Evolutionary conservation across 495 filamentous ascomycete genomes (phyloP).

Genomic region (Aspergillus asperescens): DNA sequence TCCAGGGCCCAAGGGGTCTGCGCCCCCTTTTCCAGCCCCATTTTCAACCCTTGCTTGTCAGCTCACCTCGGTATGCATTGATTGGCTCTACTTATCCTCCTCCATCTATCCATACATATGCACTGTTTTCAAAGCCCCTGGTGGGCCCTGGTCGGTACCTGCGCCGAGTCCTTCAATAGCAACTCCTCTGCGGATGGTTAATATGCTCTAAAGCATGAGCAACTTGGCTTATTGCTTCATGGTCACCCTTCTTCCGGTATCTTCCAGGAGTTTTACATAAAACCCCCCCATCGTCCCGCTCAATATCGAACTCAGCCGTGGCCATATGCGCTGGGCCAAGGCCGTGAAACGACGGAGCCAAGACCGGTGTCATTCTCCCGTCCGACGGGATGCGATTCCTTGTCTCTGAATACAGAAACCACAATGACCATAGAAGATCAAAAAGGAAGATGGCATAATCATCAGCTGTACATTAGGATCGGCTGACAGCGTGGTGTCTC

Average conservation of each 20-base stretch:
- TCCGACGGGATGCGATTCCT: constrained; percentile 18
- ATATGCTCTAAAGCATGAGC: constrained; percentile 29
- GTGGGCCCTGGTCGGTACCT: neutral
- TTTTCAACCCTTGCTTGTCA: too few species aligned
- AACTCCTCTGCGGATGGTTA: constrained; percentile 18
- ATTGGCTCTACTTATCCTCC: too few species aligned
- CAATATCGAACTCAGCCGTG: constrained; percentile 26
- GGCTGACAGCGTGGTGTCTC: too few species aligned
- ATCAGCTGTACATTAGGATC: too few species aligned
- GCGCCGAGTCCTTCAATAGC: neutral
- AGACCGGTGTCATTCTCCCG: constrained; percentile 24
- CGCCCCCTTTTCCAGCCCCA: too few species aligned
- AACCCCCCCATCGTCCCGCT: constrained; percentile 27
- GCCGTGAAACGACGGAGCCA: constrained; percentile 16
- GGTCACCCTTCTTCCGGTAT: constrained; percentile 22
- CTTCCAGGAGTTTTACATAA: constrained; percentile 19
- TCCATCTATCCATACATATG: too few species aligned
- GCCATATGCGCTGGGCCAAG: constrained; percentile 24
- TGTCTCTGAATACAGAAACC: constrained; percentile 21
- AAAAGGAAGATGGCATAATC: too few species aligned
- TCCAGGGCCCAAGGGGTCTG: too few species aligned
- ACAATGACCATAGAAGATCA: constrained; percentile 21
- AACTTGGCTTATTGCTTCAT: constrained; percentile 22
- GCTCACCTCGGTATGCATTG: too few species aligned
- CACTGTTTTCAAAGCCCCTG: too few species aligned